Evolutionary conservation across 2,329 filamentous ascomycete species (phyloP).

Genomic region (Beauveria rudraprayagi): DNA sequence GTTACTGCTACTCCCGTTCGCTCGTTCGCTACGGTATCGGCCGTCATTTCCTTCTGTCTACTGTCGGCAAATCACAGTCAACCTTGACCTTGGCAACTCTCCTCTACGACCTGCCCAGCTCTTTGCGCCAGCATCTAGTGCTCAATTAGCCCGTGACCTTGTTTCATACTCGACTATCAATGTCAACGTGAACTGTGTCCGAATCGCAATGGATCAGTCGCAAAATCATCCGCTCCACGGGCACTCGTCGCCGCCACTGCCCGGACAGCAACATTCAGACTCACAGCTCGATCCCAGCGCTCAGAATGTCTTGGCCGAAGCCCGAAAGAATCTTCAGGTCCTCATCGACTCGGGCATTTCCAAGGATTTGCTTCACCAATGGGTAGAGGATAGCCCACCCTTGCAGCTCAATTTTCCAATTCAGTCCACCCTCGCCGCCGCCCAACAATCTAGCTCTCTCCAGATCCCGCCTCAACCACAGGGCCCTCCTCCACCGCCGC

Average conservation of each 20-base stretch:
- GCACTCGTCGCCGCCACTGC: conserved; percentile 17
- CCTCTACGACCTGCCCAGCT: not conserved
- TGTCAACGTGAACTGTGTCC: conserved; percentile 21
- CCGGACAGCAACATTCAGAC: conserved; percentile 17
- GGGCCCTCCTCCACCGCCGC: conserved; percentile 13
- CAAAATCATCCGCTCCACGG: conserved; percentile 22
- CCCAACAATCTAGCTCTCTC: conserved; percentile 4
- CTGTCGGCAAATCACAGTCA: not conserved
- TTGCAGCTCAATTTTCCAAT: conserved; percentile 21
- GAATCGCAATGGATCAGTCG: conserved; percentile 22
- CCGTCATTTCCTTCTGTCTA: not conserved
- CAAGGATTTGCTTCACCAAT: conserved; percentile 34
- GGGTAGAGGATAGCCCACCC: conserved; percentile 30
- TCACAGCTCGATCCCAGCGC: conserved; percentile 27
- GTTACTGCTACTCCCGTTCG: not conserved
- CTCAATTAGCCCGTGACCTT: no score
- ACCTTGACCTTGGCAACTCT: not conserved
- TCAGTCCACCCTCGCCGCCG: conserved; percentile 8
- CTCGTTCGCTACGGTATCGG: not conserved
- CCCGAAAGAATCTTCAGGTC: conserved; percentile 36
- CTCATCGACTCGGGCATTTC: conserved; percentile 38
- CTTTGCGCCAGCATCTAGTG: not conserved
- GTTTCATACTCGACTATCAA: conserved; percentile 8
- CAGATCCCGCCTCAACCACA: conserved; percentile 14
- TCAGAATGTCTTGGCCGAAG: conserved; percentile 37